Conservation (phyloP, 345 rosid species). For the Hibiscus syriacus region DNA sequence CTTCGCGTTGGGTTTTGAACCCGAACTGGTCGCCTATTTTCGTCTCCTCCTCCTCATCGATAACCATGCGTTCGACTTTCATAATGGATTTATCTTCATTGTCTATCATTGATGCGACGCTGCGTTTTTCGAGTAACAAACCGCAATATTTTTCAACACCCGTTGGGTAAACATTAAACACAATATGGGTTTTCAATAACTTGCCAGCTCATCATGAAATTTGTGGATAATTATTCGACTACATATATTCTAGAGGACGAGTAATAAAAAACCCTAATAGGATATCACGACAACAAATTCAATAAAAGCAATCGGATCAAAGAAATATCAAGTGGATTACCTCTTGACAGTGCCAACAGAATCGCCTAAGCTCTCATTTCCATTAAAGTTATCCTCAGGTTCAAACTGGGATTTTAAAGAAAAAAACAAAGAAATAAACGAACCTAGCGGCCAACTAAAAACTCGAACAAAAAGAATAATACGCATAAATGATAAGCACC, state of each 20-base stretch:
- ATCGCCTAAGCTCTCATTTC: conserved; percentile 61
- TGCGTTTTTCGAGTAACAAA: conserved; percentile 15
- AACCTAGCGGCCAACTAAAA: conserved; percentile 11
- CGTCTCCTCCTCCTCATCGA: conserved; percentile 18
- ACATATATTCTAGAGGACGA: conserved; percentile 10
- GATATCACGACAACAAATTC: conserved; percentile 14
- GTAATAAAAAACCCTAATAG: conserved; percentile 43
- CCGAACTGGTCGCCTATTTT: conserved; percentile 12
- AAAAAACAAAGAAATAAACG: conserved; percentile 7
- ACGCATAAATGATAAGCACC: conserved; percentile 33
- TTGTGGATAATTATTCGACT: conserved; percentile 29
- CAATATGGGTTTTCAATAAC: conserved; percentile 16
- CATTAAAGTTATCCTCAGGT: conserved; percentile 46
- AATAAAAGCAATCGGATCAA: conserved; percentile 20
- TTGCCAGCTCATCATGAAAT: conserved; percentile 13
- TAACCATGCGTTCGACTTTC: conserved; percentile 26
- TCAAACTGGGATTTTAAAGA: conserved; percentile 32
- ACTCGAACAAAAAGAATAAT: conserved; percentile 13
- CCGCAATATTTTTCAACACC: conserved; percentile 15
- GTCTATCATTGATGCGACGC: conserved; percentile 38
- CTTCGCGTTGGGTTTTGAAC: conserved; percentile 8
- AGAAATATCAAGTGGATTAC: conserved; percentile 30
- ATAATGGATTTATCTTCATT: conserved; percentile 21
- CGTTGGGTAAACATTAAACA: conserved; percentile 2
- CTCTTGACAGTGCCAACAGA: conserved; percentile 51